Conservation (phyloP, 805 yeast genomes). For the Zygosaccharomyces bailii region DNA sequence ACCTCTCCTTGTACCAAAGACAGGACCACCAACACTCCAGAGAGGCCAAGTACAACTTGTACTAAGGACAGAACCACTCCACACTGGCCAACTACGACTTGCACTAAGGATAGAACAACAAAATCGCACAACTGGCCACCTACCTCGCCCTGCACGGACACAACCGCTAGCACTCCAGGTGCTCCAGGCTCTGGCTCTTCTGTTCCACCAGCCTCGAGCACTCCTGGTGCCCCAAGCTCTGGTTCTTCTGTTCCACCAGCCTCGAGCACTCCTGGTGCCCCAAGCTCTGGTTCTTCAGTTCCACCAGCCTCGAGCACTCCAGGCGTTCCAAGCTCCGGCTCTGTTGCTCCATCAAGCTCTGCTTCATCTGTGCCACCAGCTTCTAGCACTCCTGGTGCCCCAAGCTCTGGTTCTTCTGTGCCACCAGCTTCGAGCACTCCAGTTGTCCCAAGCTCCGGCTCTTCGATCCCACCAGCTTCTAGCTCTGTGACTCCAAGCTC, state of each 20-base stretch:
- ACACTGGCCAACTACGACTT: no score
- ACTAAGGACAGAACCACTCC: no score
- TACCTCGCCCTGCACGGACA: no score
- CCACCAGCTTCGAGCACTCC: background rate
- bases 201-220: background rate
- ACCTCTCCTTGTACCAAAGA: no score
- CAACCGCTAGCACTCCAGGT: no score
- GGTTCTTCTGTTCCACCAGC: background rate
- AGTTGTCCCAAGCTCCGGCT: background rate
- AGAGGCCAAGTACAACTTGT: no score
- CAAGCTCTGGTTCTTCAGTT: background rate
- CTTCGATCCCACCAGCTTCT: slow-evolving; percentile 1
- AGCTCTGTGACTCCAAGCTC: slow-evolving; percentile 3
- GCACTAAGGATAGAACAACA: no score
- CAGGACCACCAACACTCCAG: no score
- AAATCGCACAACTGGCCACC: no score
- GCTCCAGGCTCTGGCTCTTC: background rate
- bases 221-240: background rate
- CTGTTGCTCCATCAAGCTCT: background rate
- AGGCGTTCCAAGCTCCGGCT: background rate
- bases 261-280: background rate
- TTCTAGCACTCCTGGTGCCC: background rate
- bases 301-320: background rate
- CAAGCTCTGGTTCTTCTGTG: background rate
- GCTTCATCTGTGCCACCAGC: background rate